Evolutionary conservation across 2,329 filamentous ascomycete species (phyloP).

Genomic region (Raffaelea arxii): DNA sequence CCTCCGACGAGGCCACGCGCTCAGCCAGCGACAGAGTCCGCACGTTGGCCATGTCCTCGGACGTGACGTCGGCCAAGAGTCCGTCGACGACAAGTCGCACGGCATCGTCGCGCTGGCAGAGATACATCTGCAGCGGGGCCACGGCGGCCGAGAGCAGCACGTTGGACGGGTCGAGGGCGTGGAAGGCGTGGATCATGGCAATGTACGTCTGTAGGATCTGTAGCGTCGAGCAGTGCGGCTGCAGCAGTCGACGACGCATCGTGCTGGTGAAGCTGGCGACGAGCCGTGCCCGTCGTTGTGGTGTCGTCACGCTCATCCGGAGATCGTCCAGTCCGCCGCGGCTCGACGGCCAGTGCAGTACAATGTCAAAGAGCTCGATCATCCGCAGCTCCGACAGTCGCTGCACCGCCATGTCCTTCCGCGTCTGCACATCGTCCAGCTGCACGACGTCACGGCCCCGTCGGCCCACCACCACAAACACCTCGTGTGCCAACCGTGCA

Average conservation of each 20-base stretch:
- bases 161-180: conserved; percentile 65
- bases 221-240: conserved; percentile 66
- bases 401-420: conserved; percentile 60
- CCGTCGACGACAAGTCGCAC: conserved; percentile 69
- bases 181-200: conserved; percentile 67
- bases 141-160: conserved; percentile 68
- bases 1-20: background rate
- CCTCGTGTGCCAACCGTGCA: conserved; percentile 52
- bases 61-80: conserved; percentile 52
- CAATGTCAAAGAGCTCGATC: conserved; percentile 68
- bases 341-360: conserved; percentile 64
- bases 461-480: conserved; percentile 33
- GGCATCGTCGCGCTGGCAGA: conserved; percentile 66
- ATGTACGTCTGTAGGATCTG: conserved; percentile 72
- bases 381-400: conserved; percentile 61
- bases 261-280: conserved; percentile 59
- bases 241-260: conserved; percentile 57
- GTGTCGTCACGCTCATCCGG: conserved; percentile 57
- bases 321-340: conserved; percentile 66
- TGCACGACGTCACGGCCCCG: conserved; percentile 28
- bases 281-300: conserved; percentile 58
- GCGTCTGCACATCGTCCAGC: conserved; percentile 52
- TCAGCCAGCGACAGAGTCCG: background rate
- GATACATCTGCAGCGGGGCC: conserved; percentile 61
- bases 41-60: conserved; percentile 22